These are phyloP conservation scores for Solanum rostratum DNA, from an alignment of 257 asterid species.

Conservation along the genomic window DNA sequence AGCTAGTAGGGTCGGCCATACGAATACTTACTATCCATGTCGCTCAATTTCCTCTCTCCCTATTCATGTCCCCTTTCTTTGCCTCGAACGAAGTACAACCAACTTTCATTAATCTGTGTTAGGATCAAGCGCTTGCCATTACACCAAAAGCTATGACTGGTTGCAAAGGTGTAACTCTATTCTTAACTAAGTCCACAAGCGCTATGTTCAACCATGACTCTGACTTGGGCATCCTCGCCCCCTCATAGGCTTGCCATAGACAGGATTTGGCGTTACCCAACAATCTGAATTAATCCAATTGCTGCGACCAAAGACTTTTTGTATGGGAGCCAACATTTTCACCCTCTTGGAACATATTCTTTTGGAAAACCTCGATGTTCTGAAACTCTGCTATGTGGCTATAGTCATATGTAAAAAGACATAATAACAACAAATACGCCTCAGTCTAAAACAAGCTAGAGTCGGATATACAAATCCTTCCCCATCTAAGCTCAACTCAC, in stretches of 20 bases:
- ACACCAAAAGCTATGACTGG: too few relatives aligned
- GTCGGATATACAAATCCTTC: not conserved
- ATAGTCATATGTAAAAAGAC: not conserved
- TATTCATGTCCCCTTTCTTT: not conserved
- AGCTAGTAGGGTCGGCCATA: not conserved
- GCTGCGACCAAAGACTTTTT: not conserved
- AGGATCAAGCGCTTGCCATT: too few relatives aligned
- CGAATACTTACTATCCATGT: not conserved
- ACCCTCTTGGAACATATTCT: not conserved
- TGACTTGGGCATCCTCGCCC: too few relatives aligned
- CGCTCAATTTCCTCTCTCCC: not conserved
- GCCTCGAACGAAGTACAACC: constrained; percentile 23
- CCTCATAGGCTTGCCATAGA: too few relatives aligned
- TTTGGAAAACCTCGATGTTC: not conserved
- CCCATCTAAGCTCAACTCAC: not conserved
- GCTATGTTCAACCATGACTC: too few relatives aligned
- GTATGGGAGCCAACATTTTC: not conserved
- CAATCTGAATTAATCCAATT: not conserved
- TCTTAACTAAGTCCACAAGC: too few relatives aligned
- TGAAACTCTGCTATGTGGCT: not conserved
- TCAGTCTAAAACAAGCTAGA: not conserved
- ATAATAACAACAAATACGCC: not conserved
- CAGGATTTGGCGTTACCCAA: too few relatives aligned
- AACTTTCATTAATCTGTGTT: not conserved
- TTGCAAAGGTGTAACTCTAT: too few relatives aligned